These are phyloP conservation scores for Fusarium humuli DNA, from an alignment of 2,329 filamentous ascomycete genomes.

Conservation along the genomic window DNA sequence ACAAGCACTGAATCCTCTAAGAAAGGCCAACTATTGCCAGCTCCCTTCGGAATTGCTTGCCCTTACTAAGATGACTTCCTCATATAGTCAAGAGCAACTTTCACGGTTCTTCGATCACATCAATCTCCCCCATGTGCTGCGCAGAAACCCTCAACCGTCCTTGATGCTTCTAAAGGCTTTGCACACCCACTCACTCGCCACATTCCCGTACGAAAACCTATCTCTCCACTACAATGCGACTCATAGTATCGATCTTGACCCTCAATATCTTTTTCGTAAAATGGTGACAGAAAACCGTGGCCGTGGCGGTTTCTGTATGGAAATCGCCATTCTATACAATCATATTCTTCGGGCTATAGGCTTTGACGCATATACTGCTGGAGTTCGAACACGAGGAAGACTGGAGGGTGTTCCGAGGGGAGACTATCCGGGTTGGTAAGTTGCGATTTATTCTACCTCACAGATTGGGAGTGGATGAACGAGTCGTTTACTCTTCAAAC, in stretches of 20 bases:
- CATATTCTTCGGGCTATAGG: slow-evolving; percentile 62
- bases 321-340: slow-evolving; percentile 67
- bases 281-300: slow-evolving; percentile 57
- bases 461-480: too few species aligned
- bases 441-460: not conserved
- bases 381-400: slow-evolving; percentile 61
- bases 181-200: slow-evolving; percentile 41
- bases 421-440: slow-evolving; percentile 61
- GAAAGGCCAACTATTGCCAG: not conserved
- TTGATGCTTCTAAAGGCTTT: slow-evolving; percentile 31
- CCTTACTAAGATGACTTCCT: slow-evolving; percentile 18
- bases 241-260: slow-evolving; percentile 57
- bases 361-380: slow-evolving; percentile 66
- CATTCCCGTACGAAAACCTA: slow-evolving; percentile 68
- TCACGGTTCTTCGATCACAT: slow-evolving; percentile 26
- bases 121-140: slow-evolving; percentile 17
- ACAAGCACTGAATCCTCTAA: not conserved
- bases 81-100: slow-evolving; percentile 34
- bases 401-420: slow-evolving; percentile 54
- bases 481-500: too few species aligned
- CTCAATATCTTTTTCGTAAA: slow-evolving; percentile 61
- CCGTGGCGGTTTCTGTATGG: slow-evolving; percentile 71
- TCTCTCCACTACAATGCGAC: slow-evolving; percentile 62
- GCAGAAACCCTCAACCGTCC: slow-evolving; percentile 11
- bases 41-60: too few species aligned